Evolutionary conservation across 257 asterid species (phyloP).

Genomic region (Solanum acaule): DNA sequence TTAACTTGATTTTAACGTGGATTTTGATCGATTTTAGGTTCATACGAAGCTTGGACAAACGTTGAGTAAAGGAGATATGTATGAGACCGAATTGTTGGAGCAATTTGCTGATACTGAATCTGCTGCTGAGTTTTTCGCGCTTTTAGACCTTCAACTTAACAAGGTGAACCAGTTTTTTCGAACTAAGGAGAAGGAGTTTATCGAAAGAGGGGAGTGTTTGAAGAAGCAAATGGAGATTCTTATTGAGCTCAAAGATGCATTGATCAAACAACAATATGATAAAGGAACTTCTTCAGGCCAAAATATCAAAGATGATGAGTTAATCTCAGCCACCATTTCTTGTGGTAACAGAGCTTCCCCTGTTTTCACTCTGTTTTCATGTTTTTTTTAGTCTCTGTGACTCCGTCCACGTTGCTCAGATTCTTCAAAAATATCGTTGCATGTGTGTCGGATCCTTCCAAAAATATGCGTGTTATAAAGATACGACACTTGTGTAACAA

Average conservation of each 20-base stretch:
- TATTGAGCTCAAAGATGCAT: conserved; percentile 45
- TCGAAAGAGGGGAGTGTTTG: conserved; percentile 68
- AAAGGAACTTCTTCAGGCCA: conserved; percentile 23
- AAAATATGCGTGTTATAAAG: background rate
- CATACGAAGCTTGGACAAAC: conserved; percentile 46
- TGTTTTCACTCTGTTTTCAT: background rate
- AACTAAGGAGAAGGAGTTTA: conserved; percentile 69
- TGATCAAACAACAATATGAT: conserved; percentile 21
- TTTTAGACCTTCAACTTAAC: conserved; percentile 73
- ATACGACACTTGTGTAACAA: background rate
- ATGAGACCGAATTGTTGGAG: conserved; percentile 71
- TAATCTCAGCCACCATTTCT: conserved; percentile 67
- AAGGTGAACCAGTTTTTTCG: conserved; percentile 78
- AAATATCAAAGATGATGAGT: conserved; percentile 48
- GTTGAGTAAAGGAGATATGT: conserved; percentile 44
- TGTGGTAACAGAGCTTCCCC: conserved; percentile 41
- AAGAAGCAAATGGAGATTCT: conserved; percentile 81
- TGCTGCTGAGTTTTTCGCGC: conserved; percentile 58
- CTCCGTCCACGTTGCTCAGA: background rate
- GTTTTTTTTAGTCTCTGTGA: background rate
- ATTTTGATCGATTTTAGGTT: conserved; percentile 32
- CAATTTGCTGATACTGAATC: conserved; percentile 61
- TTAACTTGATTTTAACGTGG: background rate
- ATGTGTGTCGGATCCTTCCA: background rate
- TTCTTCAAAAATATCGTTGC: background rate